A percentile compares a stretch with the other conserved stretches of the same genome.
Conservation (phyloP, 2,329 filamentous ascomycete genomes). For the Colletotrichum filicis region DNA sequence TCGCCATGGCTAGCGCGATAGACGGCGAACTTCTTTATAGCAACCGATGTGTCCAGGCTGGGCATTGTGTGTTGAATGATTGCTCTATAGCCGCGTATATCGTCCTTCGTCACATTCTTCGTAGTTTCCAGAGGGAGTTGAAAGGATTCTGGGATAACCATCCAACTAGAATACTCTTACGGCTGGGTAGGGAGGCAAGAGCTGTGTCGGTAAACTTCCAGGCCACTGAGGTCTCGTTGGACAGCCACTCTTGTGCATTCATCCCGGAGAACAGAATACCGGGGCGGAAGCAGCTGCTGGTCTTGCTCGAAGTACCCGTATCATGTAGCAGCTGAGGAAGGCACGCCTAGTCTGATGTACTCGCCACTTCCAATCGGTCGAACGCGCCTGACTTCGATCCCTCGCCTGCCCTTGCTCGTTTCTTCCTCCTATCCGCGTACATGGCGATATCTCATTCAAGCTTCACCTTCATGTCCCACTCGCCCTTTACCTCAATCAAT, state of each 20-base stretch:
- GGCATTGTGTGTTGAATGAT: background rate
- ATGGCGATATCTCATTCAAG: background rate
- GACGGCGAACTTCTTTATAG: background rate
- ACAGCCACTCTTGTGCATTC: background rate
- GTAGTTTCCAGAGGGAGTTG: background rate
- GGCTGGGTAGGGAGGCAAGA: background rate
- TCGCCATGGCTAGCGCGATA: background rate
- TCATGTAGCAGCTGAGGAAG: background rate
- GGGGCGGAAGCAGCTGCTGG: background rate
- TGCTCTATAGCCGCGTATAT: background rate
- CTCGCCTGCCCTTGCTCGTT: background rate
- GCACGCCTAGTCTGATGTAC: background rate
- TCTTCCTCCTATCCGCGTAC: background rate
- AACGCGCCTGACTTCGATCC: background rate
- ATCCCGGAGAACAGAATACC: background rate
- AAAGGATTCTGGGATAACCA: background rate
- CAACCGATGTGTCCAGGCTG: background rate
- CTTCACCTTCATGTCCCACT: background rate
- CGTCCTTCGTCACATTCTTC: background rate
- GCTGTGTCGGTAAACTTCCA: background rate
- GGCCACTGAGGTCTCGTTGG: background rate
- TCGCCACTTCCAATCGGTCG: background rate
- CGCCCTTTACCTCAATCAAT: background rate
- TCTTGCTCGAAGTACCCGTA: background rate
- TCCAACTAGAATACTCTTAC: background rate